A percentile compares a stretch with the other conserved stretches of the same genome.
Evolutionary conservation across 495 filamentous ascomycete genomes (phyloP).

Genomic region (Penicillium macrosclerotiorum): DNA sequence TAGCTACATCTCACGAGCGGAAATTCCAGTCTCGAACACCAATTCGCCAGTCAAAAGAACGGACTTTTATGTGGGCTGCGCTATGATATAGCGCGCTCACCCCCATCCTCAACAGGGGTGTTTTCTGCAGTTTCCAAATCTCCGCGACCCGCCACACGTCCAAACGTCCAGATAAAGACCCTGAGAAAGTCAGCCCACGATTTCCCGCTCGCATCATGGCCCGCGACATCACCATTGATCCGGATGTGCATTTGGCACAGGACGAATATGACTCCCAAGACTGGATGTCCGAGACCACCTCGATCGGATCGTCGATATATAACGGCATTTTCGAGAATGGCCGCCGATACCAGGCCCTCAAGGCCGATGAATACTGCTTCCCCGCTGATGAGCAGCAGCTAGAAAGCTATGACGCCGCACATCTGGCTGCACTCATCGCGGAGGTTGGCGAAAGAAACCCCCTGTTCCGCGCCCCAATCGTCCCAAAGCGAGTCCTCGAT

Average conservation of each 20-base stretch:
- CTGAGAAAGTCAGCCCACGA: no score
- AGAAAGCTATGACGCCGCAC: slow-evolving; percentile 10
- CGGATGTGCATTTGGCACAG: neutral
- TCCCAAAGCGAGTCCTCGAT: slow-evolving; percentile 8
- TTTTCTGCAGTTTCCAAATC: no score
- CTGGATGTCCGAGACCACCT: slow-evolving; percentile 20
- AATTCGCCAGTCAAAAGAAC: no score
- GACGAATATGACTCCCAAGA: slow-evolving; percentile 2
- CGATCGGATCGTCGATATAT: slow-evolving; percentile 12
- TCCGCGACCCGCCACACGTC: no score
- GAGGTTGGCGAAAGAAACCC: slow-evolving; percentile 2
- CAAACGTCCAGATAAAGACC: no score
- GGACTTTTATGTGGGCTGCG: no score
- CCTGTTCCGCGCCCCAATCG: slow-evolving; percentile 7
- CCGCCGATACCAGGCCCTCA: slow-evolving; percentile 12
- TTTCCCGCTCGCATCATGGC: no score
- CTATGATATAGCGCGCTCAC: no score
- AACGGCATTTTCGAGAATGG: slow-evolving; percentile 13
- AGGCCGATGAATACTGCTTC: slow-evolving; percentile 2
- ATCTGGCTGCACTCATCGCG: slow-evolving; percentile 10
- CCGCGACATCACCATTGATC: slow-evolving; percentile 10
- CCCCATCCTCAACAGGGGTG: no score
- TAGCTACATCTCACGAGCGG: no score
- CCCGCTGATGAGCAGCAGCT: slow-evolving; percentile 17
- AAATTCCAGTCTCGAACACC: no score